Evolutionary conservation across 23 red algal genomes (phyloP).

Genomic region (Gracilaria caudata): DNA sequence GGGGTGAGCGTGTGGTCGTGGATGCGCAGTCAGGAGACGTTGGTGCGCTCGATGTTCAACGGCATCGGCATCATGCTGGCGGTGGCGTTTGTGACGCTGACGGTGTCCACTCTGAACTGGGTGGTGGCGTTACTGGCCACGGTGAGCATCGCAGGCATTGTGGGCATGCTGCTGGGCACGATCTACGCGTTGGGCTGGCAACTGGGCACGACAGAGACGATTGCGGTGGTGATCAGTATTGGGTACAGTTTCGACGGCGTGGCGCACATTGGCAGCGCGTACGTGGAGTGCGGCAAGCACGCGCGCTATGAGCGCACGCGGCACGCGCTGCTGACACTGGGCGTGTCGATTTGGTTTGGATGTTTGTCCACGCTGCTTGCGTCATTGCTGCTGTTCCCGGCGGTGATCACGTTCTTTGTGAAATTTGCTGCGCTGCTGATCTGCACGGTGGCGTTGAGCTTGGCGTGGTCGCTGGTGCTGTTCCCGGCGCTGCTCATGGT

Average conservation of each 20-base stretch:
- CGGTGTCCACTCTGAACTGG: constrained; percentile 62
- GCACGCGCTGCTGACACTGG: constrained; percentile 75
- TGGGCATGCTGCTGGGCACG: constrained; percentile 54
- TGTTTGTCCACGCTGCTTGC: constrained; percentile 59
- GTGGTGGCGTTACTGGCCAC: constrained; percentile 53
- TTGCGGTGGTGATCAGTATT: constrained; percentile 66
- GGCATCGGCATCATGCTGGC: constrained; percentile 68
- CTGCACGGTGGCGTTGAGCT: constrained; percentile 40
- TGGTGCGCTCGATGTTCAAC: constrained; percentile 55
- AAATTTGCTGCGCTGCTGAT: constrained; percentile 74
- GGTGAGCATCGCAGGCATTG: constrained; percentile 56
- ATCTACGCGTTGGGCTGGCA: constrained; percentile 52
- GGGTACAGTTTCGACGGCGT: constrained; percentile 77
- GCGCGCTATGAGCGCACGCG: constrained; percentile 31
- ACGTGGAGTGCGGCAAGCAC: constrained; percentile 47
- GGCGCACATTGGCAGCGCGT: constrained; percentile 72
- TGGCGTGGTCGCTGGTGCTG: constrained; percentile 75
- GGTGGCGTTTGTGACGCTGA: constrained; percentile 59
- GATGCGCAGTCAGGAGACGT: constrained; percentile 48
- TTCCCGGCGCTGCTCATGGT: constrained; percentile 57
- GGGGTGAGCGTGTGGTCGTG: constrained; percentile 45
- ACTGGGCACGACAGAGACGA: constrained; percentile 75
- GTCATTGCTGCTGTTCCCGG: constrained; percentile 49
- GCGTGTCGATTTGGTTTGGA: constrained; percentile 71
- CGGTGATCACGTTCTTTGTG: constrained; percentile 74